phyloP scores from a whole-genome alignment of 1,284 basidiomycete genomes.

The Irpex rosettiformis region DNA sequence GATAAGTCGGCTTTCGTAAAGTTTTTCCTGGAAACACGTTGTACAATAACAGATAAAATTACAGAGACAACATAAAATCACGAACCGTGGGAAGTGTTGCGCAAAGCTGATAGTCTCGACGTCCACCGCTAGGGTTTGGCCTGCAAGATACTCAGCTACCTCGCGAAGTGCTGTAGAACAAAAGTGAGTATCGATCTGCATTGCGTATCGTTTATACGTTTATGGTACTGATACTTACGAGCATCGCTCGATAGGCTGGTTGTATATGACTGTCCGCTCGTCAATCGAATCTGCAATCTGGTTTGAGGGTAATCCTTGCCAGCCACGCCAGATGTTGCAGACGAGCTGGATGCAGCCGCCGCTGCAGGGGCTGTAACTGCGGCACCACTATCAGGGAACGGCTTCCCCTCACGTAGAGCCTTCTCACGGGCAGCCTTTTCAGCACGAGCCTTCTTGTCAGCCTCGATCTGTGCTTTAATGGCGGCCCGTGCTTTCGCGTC shows the following conservation, averaged over 20 bases:
- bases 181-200: conserved; percentile 2
- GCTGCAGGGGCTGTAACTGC: conserved; percentile 31
- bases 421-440: conserved; percentile 88
- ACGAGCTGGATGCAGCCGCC: conserved; percentile 35
- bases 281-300: conserved; percentile 80
- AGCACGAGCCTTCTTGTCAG: conserved; percentile 85
- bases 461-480: conserved; percentile 90
- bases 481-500: conserved; percentile 82
- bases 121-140: conserved; percentile 64
- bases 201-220: not conserved
- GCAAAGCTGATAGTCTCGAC: conserved; percentile 76
- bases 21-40: conserved; percentile 50
- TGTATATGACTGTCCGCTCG: conserved; percentile 73
- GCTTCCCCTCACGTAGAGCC: conserved; percentile 74
- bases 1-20: conserved; percentile 63
- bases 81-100: conserved; percentile 81
- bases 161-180: conserved; percentile 65
- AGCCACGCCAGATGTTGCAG: conserved; percentile 41
- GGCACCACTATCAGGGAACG: conserved; percentile 32
- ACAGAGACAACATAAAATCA: not conserved
- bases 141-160: conserved; percentile 84
- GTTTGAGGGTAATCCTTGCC: conserved; percentile 81
- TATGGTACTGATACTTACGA: conserved; percentile 49
- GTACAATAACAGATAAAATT: not conserved
- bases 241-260: conserved; percentile 79